Percentiles rank a stretch among this genome's conserved stretches.
These are phyloP conservation scores for Aspergillus hancockii DNA, from an alignment of 495 filamentous ascomycete species.

Conservation along the genomic window DNA sequence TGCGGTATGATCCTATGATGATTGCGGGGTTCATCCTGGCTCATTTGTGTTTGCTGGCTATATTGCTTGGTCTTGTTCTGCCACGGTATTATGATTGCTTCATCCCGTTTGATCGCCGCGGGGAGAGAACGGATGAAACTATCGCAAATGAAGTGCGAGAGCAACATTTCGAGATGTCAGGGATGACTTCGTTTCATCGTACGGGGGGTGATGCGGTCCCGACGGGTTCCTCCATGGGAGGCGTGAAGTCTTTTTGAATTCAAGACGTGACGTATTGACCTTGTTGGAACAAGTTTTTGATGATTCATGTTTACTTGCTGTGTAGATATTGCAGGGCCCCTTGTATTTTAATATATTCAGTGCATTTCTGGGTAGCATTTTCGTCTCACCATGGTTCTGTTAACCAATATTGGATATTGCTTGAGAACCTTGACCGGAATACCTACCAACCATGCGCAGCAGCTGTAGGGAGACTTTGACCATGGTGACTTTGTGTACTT, in stretches of 20 bases:
- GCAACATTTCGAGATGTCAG: background rate
- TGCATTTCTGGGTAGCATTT: no score
- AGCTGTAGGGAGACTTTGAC: no score
- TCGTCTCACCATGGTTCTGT: no score
- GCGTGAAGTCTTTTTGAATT: background rate
- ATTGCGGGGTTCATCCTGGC: conserved; percentile 39
- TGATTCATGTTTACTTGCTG: background rate
- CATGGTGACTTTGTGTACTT: no score
- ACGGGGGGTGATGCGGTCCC: background rate
- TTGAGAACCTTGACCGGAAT: no score
- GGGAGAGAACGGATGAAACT: conserved; percentile 24
- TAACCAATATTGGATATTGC: no score
- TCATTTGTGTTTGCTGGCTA: conserved; percentile 28
- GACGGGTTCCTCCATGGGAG: background rate
- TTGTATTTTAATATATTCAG: background rate
- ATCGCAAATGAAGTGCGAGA: background rate
- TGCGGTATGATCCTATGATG: conserved; percentile 40
- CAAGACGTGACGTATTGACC: background rate
- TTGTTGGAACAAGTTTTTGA: background rate
- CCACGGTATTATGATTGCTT: conserved; percentile 40
- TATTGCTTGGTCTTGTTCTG: conserved; percentile 33
- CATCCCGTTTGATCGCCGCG: conserved; percentile 28
- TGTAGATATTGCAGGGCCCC: background rate
- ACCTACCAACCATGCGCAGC: no score
- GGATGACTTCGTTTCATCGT: background rate